phyloP scores from a whole-genome alignment of 441 rosid genomes.

The Biscutella auriculata region DNA sequence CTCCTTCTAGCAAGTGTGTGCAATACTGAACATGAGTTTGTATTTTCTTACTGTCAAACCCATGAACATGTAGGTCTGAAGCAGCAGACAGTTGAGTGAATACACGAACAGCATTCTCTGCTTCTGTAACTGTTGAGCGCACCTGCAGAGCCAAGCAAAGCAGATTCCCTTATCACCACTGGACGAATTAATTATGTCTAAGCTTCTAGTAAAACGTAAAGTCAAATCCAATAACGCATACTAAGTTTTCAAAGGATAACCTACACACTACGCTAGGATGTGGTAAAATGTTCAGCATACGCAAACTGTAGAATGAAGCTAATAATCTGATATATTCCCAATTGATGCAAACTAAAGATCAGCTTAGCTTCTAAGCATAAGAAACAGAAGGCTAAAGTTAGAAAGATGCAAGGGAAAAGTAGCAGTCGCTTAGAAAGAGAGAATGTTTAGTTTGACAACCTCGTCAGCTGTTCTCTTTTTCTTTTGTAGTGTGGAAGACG shows the following conservation, averaged over 20 bases:
- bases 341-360: background rate
- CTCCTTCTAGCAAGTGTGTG: constrained; percentile 87
- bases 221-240: background rate
- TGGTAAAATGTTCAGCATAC: background rate
- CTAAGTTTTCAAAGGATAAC: background rate
- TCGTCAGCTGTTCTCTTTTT: constrained; percentile 88
- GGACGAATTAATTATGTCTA: background rate
- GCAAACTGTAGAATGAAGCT: constrained; percentile 1
- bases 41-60: constrained; percentile 95
- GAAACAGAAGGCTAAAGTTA: background rate
- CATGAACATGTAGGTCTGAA: constrained; percentile 88
- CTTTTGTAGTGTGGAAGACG: constrained; percentile 93
- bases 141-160: constrained; percentile 41
- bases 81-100: constrained; percentile 88
- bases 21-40: constrained; percentile 96
- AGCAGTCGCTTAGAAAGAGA: background rate
- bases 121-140: constrained; percentile 87
- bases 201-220: background rate
- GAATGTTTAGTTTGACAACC: constrained; percentile 32
- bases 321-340: background rate
- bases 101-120: constrained; percentile 89
- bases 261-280: background rate
- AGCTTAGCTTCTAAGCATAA: background rate
- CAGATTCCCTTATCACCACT: constrained; percentile 10
- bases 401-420: constrained; percentile 1